Conservation (phyloP, 139 green algal species). For the Volvox reticuliferus region DNA sequence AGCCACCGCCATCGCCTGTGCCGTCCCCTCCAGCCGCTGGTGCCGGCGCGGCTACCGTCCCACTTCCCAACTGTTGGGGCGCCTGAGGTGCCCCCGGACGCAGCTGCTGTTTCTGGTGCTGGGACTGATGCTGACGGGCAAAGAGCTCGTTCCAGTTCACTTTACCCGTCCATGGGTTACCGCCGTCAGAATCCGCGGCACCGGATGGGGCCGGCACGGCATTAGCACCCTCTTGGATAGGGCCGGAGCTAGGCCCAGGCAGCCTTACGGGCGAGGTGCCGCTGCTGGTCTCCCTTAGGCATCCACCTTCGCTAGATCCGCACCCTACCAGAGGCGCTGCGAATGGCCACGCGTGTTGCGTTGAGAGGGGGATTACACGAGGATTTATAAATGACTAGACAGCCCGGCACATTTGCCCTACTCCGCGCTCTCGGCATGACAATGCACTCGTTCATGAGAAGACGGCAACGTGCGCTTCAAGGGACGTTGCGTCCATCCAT, state of each 20-base stretch:
- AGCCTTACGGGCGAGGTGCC: neutral
- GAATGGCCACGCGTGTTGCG: too few relatives aligned
- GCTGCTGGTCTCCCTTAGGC: too few relatives aligned
- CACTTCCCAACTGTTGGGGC: neutral
- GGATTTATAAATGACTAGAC: too few relatives aligned
- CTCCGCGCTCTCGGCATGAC: too few relatives aligned
- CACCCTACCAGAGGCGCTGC: neutral
- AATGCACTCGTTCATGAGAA: too few relatives aligned
- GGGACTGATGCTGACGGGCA: neutral
- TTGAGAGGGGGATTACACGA: too few relatives aligned
- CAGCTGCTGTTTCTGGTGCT: neutral
- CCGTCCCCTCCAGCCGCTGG: neutral
- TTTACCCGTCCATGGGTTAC: slow-evolving; percentile 7
- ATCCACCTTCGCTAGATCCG: neutral
- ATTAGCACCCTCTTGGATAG: neutral
- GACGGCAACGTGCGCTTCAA: too few relatives aligned
- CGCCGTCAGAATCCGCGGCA: neutral
- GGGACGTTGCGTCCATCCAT: too few relatives aligned
- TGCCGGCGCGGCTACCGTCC: neutral
- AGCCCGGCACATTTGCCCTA: too few relatives aligned
- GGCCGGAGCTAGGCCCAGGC: neutral
- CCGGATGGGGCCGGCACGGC: too few relatives aligned
- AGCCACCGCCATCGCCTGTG: neutral
- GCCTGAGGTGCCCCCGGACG: neutral
- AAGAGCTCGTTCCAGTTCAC: slow-evolving; percentile 35